Percentiles rank a stretch among this genome's conserved stretches.
Conservation (phyloP, 2,329 filamentous ascomycete genomes). For the Thermoascus crustaceus region DNA sequence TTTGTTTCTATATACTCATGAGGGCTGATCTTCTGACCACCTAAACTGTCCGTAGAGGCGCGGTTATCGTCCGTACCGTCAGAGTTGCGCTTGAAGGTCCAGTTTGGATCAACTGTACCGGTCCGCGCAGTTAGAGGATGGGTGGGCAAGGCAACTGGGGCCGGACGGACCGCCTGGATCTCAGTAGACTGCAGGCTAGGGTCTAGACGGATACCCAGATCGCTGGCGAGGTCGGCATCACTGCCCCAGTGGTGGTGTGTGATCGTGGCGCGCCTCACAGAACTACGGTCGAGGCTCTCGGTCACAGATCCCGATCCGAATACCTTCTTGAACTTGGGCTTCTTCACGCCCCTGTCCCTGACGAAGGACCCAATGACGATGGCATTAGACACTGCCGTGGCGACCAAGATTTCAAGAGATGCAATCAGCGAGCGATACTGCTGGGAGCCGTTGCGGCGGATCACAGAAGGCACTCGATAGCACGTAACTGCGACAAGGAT, state of each 20-base stretch:
- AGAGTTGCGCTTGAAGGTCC: slow-evolving; percentile 22
- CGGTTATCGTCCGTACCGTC: slow-evolving; percentile 20
- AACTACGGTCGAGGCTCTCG: slow-evolving; percentile 37
- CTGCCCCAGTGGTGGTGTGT: slow-evolving; percentile 71
- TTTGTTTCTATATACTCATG: slow-evolving; percentile 27
- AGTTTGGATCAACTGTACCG: slow-evolving; percentile 23
- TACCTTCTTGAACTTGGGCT: slow-evolving; percentile 62
- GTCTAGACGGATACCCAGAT: slow-evolving; percentile 62
- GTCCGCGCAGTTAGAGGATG: slow-evolving; percentile 17
- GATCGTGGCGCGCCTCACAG: slow-evolving; percentile 44
- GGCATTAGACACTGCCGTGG: slow-evolving; percentile 77
- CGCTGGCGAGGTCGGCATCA: slow-evolving; percentile 80
- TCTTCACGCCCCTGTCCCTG: slow-evolving; percentile 82
- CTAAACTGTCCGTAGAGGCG: slow-evolving; percentile 23
- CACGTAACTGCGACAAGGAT: slow-evolving; percentile 70
- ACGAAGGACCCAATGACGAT: slow-evolving; percentile 89
- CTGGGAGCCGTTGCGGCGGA: slow-evolving; percentile 62
- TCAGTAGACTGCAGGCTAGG: slow-evolving; percentile 40
- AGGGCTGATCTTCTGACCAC: slow-evolving; percentile 22
- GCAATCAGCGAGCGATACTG: slow-evolving; percentile 83
- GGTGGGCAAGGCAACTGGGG: slow-evolving; percentile 31
- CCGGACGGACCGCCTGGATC: slow-evolving; percentile 25
- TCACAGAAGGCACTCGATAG: slow-evolving; percentile 72
- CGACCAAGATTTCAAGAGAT: slow-evolving; percentile 82
- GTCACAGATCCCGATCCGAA: slow-evolving; percentile 38